Evolutionary conservation across 805 yeast genomes (phyloP).

Genomic region (Komagataella pseudopastoris): DNA sequence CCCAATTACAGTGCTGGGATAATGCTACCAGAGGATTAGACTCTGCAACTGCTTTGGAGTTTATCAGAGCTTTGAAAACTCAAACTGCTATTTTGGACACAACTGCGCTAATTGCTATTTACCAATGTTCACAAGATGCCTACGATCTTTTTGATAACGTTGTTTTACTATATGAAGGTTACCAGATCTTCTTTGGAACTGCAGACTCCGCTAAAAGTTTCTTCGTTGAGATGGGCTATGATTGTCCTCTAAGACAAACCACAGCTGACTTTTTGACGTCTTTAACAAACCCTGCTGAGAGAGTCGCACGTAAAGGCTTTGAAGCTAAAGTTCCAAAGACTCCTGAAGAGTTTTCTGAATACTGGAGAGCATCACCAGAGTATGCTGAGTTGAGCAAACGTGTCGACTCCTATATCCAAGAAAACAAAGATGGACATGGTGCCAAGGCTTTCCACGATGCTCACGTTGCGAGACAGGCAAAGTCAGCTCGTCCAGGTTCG

Average conservation of each 20-base stretch:
- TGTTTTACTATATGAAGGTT: constrained; percentile 26
- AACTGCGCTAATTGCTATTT: constrained; percentile 39
- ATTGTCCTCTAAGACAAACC: constrained; percentile 32
- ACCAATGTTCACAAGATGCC: constrained; percentile 30
- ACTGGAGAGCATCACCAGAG: constrained; percentile 21
- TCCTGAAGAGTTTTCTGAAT: constrained; percentile 22
- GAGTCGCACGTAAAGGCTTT: constrained; percentile 16
- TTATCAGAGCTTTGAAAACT: constrained; percentile 41
- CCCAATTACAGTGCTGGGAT: constrained; percentile 46
- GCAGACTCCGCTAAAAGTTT: constrained; percentile 22
- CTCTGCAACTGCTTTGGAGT: constrained; percentile 57
- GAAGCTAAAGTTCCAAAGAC: constrained; percentile 23
- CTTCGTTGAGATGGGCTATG: constrained; percentile 30
- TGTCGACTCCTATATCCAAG: constrained; percentile 17
- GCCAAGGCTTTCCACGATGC: constrained; percentile 15
- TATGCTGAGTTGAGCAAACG: constrained; percentile 15
- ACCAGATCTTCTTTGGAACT: constrained; percentile 26
- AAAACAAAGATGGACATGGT: constrained; percentile 3
- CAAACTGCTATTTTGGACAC: constrained; percentile 35
- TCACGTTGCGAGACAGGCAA: constrained; percentile 40
- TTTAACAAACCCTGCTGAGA: constrained; percentile 13
- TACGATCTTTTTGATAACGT: constrained; percentile 30
- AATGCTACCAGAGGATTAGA: constrained; percentile 64
- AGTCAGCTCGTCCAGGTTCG: constrained; percentile 29
- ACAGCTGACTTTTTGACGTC: constrained; percentile 33